Evolutionary conservation across 768 basidiomycete genomes (phyloP).

Genomic region (Clathrus columnatus): DNA sequence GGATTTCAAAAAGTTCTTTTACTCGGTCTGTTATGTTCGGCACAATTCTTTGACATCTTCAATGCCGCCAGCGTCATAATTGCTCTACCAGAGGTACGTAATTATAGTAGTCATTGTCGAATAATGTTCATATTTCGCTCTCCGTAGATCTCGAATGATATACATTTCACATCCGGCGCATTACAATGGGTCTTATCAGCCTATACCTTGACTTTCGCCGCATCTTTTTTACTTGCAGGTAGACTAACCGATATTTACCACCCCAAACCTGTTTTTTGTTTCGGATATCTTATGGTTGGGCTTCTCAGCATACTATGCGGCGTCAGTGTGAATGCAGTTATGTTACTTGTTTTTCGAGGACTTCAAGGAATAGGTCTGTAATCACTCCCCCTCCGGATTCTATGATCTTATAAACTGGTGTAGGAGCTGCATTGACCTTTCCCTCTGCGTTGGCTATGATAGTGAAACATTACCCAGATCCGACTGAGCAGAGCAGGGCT

Average conservation of each 20-base stretch:
- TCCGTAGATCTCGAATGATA: not conserved
- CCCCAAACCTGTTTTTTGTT: conserved; percentile 22
- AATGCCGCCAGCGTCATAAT: conserved; percentile 32
- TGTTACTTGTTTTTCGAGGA: conserved; percentile 24
- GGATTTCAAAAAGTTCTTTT: conserved; percentile 21
- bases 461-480: conserved; percentile 41
- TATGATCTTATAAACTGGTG: not conserved
- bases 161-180: conserved; percentile 18
- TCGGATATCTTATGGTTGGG: conserved; percentile 19
- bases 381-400: too few species aligned
- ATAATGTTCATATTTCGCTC: not conserved
- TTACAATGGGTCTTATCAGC: conserved; percentile 34
- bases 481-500: conserved; percentile 36
- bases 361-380: conserved; percentile 18
- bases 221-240: conserved; percentile 32
- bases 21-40: conserved; percentile 30
- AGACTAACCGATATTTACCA: conserved; percentile 31
- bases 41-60: conserved; percentile 36
- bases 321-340: conserved; percentile 23
- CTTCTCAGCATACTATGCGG: conserved; percentile 23
- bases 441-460: conserved; percentile 42
- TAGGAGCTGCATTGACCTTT: conserved; percentile 41
- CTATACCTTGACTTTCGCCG: conserved; percentile 34
- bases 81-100: conserved; percentile 28
- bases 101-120: not conserved